Conservation (phyloP, 148 eudicot species). For the Vaccinium darrowii region DNA sequence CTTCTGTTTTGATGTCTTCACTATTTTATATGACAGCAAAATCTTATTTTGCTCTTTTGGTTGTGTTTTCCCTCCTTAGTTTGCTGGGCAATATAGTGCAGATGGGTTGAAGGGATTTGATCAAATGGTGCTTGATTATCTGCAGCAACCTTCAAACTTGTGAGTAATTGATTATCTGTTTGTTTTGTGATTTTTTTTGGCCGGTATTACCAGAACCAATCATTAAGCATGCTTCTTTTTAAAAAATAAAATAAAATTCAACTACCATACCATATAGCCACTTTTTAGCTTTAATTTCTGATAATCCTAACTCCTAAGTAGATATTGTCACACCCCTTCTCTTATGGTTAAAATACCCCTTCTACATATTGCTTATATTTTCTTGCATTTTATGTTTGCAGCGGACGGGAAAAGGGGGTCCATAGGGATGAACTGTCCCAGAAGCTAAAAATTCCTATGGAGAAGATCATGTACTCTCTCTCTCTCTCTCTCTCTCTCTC, state of each 20-base stretch:
- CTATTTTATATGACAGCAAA: not conserved
- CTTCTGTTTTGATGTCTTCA: not conserved
- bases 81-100: constrained; percentile 54
- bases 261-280: no score
- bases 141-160: constrained; percentile 66
- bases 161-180: constrained; percentile 33
- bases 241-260: no score
- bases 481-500: constrained; percentile 18
- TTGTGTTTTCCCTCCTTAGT: constrained; percentile 25
- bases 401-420: constrained; percentile 71
- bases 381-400: constrained; percentile 24
- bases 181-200: not conserved
- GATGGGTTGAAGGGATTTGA: constrained; percentile 68
- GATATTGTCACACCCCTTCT: not conserved
- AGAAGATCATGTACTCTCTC: constrained; percentile 62
- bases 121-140: constrained; percentile 65
- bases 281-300: not conserved
- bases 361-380: constrained; percentile 4
- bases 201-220: not conserved
- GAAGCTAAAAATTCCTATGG: constrained; percentile 59
- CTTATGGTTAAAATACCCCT: not conserved
- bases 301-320: not conserved
- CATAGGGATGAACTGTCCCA: constrained; percentile 73
- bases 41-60: not conserved
- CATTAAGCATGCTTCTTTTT: not conserved